Conservation (phyloP, 129 eudicot species). For the Daucus carota region DNA sequence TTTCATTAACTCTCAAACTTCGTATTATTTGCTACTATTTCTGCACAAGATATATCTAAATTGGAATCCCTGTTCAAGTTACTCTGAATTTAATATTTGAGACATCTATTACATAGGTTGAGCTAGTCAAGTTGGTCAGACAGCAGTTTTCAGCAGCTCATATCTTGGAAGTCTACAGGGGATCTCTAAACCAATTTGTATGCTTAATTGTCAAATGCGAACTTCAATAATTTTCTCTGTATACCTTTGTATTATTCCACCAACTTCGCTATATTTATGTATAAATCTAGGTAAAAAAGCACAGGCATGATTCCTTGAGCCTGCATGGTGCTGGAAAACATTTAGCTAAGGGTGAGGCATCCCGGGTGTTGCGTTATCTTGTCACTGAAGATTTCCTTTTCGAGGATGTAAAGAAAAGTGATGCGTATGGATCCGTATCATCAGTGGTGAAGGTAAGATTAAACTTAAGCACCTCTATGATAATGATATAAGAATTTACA, state of each 20-base stretch:
- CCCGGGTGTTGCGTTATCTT: constrained; percentile 82
- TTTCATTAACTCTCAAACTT: constrained; percentile 10
- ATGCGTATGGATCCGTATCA: constrained; percentile 74
- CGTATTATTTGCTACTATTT: constrained; percentile 1
- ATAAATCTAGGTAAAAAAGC: constrained; percentile 65
- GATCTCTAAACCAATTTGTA: constrained; percentile 91
- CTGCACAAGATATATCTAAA: background rate
- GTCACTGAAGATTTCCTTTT: constrained; percentile 73
- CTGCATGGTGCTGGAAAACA: constrained; percentile 92
- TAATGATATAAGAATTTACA: background rate
- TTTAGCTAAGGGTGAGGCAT: constrained; percentile 81
- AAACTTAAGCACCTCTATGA: background rate
- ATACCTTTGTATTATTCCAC: constrained; percentile 9
- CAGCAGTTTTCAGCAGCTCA: constrained; percentile 78
- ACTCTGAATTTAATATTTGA: background rate
- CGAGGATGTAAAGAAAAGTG: constrained; percentile 92
- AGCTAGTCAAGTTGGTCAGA: constrained; percentile 56
- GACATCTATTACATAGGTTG: constrained; percentile 50
- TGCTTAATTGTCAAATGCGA: constrained; percentile 6
- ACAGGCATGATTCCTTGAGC: constrained; percentile 63
- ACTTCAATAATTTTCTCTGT: constrained; percentile 4
- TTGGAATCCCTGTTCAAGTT: background rate
- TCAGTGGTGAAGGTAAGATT: constrained; percentile 65
- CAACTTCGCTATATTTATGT: constrained; percentile 11
- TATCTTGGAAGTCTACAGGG: constrained; percentile 88